These are phyloP conservation scores for Byssothecium circinans DNA, from an alignment of 2,329 filamentous ascomycete genomes.

Conservation along the genomic window DNA sequence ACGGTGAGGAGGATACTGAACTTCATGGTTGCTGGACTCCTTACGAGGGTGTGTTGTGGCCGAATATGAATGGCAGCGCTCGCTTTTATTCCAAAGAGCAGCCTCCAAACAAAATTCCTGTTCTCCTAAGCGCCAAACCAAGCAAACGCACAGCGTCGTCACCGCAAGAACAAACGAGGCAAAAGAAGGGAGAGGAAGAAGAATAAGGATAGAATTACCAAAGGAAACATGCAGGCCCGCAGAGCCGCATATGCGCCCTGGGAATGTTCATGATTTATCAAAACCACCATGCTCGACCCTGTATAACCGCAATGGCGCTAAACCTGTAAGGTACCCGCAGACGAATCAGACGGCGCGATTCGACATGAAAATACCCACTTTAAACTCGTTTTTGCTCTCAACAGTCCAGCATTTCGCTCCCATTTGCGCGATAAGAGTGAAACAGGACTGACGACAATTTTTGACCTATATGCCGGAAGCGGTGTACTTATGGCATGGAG, in stretches of 20 bases:
- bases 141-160: not conserved
- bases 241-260: not conserved
- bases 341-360: not conserved
- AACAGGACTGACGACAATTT: not conserved
- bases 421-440: not conserved
- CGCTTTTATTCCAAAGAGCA: too few species aligned
- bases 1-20: not conserved
- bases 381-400: not conserved
- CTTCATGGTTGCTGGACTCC: not conserved
- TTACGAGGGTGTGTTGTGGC: not conserved
- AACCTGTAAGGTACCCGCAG: not conserved
- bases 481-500: too few species aligned
- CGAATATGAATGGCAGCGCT: too few species aligned
- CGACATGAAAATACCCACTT: constrained; percentile 3
- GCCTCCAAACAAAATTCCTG: not conserved
- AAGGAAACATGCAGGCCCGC: not conserved
- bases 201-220: not conserved
- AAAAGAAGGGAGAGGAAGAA: not conserved
- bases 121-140: not conserved
- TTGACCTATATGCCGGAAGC: too few species aligned
- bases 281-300: not conserved
- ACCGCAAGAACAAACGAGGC: not conserved
- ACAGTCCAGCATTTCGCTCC: not conserved
- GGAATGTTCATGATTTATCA: not conserved
- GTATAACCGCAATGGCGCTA: not conserved